Evolutionary conservation across 345 rosid species (phyloP).

Genomic region (Schrenkiella parvula): DNA sequence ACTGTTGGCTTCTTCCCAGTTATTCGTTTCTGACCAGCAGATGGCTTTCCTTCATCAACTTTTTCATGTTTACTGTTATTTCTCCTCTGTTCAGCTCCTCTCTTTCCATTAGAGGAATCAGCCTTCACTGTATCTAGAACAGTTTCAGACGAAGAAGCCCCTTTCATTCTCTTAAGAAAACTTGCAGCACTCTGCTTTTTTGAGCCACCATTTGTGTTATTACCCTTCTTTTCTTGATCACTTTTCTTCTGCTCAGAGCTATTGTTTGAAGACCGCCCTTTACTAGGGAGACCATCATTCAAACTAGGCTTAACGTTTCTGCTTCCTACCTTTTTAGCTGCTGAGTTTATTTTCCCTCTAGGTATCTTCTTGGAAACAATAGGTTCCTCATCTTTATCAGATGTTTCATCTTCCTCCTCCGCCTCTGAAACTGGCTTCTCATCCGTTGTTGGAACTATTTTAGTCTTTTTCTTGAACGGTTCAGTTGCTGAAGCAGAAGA

Average conservation of each 20-base stretch:
- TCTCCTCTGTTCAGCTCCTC: constrained; percentile 36
- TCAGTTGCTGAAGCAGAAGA: constrained; percentile 25
- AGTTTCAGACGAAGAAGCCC: constrained; percentile 32
- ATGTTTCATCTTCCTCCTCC: constrained; percentile 27
- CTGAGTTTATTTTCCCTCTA: constrained; percentile 23
- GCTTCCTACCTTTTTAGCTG: constrained; percentile 20
- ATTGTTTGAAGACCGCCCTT: constrained; percentile 29
- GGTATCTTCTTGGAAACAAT: constrained; percentile 28
- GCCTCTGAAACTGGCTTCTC: constrained; percentile 34
- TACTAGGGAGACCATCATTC: constrained; percentile 22
- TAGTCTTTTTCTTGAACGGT: constrained; percentile 30
- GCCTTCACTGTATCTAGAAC: constrained; percentile 27
- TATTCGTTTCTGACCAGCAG: constrained; percentile 21
- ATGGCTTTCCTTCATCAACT: constrained; percentile 17
- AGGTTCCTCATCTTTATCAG: constrained; percentile 30
- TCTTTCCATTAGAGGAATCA: constrained; percentile 33
- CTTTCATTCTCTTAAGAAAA: constrained; percentile 50
- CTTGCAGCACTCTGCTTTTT: constrained; percentile 47
- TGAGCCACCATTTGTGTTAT: constrained; percentile 11
- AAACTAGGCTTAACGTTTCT: constrained; percentile 23
- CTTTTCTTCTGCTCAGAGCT: constrained; percentile 30
- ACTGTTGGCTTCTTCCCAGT: constrained; percentile 20
- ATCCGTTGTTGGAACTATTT: constrained; percentile 4
- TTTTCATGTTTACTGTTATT: constrained; percentile 22
- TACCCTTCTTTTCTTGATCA: constrained; percentile 33